Base-by-base conservation (phyloP, 495 filamentous ascomycete genomes). In the Acidiella bohemica region DNA sequence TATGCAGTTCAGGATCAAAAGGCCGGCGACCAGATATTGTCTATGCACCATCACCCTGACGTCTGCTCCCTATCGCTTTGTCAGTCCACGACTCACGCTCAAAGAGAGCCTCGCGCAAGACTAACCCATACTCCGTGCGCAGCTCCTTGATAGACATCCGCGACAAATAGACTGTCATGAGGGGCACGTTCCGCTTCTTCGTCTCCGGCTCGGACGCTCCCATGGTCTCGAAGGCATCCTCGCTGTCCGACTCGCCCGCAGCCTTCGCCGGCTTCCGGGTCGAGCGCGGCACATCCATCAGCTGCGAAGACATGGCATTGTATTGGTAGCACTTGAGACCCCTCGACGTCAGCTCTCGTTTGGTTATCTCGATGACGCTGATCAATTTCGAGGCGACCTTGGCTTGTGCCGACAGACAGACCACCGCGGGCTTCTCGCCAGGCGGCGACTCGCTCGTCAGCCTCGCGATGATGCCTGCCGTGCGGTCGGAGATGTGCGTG, bases 241-340 rank as follows among this genome's bases (percentile, higher is more conserved):
- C 64, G 5, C 57, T 61, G 11, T 47, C 59, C 3, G 49, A 49
- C 21, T 53, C 56, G 8, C 36, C 36, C 8, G 37, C 54, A 13
- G 39, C 33, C 21, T 42, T 29, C n/a, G n/a, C 42, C 21, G 23
- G 35, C 14, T 38, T 32, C 29, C 9, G 19, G 25, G 17, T 29
- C 36, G 49, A 42, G 13, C 39, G 33, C 20, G 45, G 29, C 31
- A 59, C 52, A 32, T 62, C 54, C 19, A 57, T 37, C 37, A 61
- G 48, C 35, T 60, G 59, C 20, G 76, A 46, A 4, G 61, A 30
- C 25, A 62, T 21, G 21, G 43, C 46, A 7, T 39, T 53, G 42
- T 83, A 83, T 53, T 82, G 75, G 49, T 60, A 81, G 69, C 71
- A 78, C 40, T 60, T 61, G 29, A 63, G 61, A 1, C 65, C 63